phyloP scores from a whole-genome alignment of 179 eudicot genomes.

The Actinidia polygama region DNA sequence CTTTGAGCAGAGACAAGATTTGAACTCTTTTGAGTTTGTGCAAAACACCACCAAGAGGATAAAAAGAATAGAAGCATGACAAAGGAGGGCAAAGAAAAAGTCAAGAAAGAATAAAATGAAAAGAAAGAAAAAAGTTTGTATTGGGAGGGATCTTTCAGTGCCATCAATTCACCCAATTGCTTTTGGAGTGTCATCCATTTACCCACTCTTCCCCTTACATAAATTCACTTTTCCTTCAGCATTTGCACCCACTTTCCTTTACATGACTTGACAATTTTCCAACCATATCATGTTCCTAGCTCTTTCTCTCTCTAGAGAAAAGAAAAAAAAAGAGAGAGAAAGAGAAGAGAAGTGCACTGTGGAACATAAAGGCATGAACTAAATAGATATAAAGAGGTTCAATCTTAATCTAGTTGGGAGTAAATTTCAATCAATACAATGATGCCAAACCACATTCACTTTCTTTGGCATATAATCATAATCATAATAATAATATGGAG shows the following conservation, averaged over 20 bases:
- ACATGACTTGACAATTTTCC: slow-evolving; percentile 30
- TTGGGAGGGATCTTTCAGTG: slow-evolving; percentile 30
- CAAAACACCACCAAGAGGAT: slow-evolving; percentile 18
- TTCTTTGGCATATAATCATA: slow-evolving; percentile 17
- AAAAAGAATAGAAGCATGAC: slow-evolving; percentile 15
- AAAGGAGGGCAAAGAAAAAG: neutral
- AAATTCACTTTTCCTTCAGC: slow-evolving; percentile 27
- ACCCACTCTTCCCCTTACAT: neutral
- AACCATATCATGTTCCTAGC: neutral
- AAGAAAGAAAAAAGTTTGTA: slow-evolving; percentile 21
- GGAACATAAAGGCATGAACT: slow-evolving; percentile 23
- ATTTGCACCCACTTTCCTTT: slow-evolving; percentile 43
- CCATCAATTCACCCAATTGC: slow-evolving; percentile 34
- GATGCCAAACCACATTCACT: slow-evolving; percentile 28
- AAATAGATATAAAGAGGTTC: slow-evolving; percentile 16
- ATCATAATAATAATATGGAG: too few species aligned
- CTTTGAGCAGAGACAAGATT: slow-evolving; percentile 34
- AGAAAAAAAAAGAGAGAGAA: neutral
- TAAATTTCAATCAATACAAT: slow-evolving; percentile 32
- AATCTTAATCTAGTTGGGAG: slow-evolving; percentile 13
- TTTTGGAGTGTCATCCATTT: slow-evolving; percentile 37
- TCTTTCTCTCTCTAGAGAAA: slow-evolving; percentile 11
- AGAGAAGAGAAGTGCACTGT: slow-evolving; percentile 6
- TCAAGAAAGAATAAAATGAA: slow-evolving; percentile 18
- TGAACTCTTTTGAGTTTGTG: slow-evolving; percentile 30